Evolutionary conservation across 2,329 filamentous ascomycete genomes (phyloP), one percentile per base, ranked within the genome.

Genomic region (Fusarium duplospermum): DNA sequence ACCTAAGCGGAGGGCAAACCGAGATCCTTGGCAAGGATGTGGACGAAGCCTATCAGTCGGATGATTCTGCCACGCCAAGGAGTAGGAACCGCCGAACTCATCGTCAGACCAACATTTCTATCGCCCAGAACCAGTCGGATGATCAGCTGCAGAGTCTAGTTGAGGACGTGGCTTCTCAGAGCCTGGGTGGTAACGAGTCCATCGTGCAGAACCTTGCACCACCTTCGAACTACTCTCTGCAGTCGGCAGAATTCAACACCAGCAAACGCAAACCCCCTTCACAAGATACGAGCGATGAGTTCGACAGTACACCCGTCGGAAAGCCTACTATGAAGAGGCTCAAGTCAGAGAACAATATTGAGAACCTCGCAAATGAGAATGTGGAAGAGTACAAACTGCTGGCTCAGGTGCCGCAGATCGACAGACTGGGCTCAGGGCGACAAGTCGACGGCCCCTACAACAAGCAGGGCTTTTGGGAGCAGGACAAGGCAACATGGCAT

Each of bases 391-490:
- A 83, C 59, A 82, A 80, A 40, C 80, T 90, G 16, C 82, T 89
- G 42, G 86, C 84, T 3, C 82, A 84, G 31, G 81, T 91, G 4
- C 87, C 89, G 22, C 85, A 86, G 24, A 83, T 90, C 58, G 80
- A 80, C 59, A 86, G 85, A 62, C 84, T 84, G 22, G 83, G 85
- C 33, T 89, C 88, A 0, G 85, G 85, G n/a, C 86, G 90, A 27
- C 88, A 89, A 72, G 89, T 91, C 45, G 89, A 92, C 74, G 82
- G 84, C 22, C 87, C 88, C 5, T 86, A 90, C 14, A 84, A 86
- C 73, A 91, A 91, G 72, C 85, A 83, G 8, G 84, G 84, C 1
- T 92, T 88, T 76, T 92, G 90, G 90, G 86, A 87, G 56, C 83
- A 84, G 52, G 87, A 91, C 73, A 83, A 83, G 64, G 82, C 78